phyloP scores from a whole-genome alignment of 2,329 filamentous ascomycete genomes.

The Trichophyton mentagrophytes region DNA sequence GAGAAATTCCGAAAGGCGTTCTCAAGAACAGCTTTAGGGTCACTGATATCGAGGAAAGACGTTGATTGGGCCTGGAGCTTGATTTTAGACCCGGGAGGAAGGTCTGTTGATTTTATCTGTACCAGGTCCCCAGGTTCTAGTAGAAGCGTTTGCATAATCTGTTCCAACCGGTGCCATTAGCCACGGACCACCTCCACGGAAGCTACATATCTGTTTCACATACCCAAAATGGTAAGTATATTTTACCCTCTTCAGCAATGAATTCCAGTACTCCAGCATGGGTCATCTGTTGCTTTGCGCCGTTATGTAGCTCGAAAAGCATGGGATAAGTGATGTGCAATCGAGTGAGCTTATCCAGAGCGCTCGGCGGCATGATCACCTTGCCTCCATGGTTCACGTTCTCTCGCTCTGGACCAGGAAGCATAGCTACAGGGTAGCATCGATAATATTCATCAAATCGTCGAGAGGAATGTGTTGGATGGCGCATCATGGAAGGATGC shows the following conservation, averaged over 20 bases:
- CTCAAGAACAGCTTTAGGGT: slow-evolving; percentile 93
- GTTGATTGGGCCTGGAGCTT: slow-evolving; percentile 92
- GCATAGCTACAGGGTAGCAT: slow-evolving; percentile 91
- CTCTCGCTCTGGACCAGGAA: slow-evolving; percentile 75
- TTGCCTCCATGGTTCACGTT: slow-evolving; percentile 94
- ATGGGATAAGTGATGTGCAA: slow-evolving; percentile 96
- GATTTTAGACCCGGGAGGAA: slow-evolving; percentile 81
- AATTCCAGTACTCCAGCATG: slow-evolving; percentile 96
- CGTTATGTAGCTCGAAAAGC: slow-evolving; percentile 91
- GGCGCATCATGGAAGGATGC: slow-evolving; percentile 38
- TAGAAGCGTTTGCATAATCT: slow-evolving; percentile 87
- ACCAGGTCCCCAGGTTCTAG: slow-evolving; percentile 89
- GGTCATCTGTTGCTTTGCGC: slow-evolving; percentile 63
- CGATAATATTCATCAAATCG: slow-evolving; percentile 98
- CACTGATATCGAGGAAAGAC: slow-evolving; percentile 89
- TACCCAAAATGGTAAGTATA: slow-evolving; percentile 93
- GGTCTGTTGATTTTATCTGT: slow-evolving; percentile 86
- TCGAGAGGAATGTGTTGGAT: slow-evolving; percentile 40
- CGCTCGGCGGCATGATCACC: slow-evolving; percentile 91
- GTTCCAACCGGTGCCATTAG: slow-evolving; percentile 10
- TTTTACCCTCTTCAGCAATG: slow-evolving; percentile 90
- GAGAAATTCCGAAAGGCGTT: slow-evolving; percentile 94
- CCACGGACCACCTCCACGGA: neutral
- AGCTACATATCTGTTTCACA: slow-evolving; percentile 15
- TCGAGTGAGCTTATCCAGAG: slow-evolving; percentile 89